Evolutionary conservation across 768 basidiomycete genomes (phyloP), one percentile per base, ranked within the genome.

Genomic region (Rhizopogon salebrosus): DNA sequence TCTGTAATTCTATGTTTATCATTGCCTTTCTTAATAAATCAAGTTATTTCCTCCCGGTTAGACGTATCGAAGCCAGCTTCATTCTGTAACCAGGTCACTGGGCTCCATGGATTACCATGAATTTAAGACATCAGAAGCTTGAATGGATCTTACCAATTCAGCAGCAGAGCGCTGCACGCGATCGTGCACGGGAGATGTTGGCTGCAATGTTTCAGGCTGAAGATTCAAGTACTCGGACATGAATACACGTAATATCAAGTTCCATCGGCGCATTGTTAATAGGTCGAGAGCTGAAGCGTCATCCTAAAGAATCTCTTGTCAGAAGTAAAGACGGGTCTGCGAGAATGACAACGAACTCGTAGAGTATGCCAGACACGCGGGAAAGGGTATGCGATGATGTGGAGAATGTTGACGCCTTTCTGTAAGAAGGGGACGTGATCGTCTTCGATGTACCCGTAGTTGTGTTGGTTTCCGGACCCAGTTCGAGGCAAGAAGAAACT

Each of bases 401-500:
- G 97, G 58, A 99, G 70, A 48, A 98, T 72, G 56, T 83, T 89
- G 14, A 98, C 93, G 2, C 97, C 97, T 56, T 75, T 71, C 35
- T 73, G 69, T 46, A 95, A 62, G 73, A 99, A 98, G 22, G 97
- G 97, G 38, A 92, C 68, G 61, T 99, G 97, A 69, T 99, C 97
- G 67, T 99, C 97, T 37, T 82, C 91, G 55, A 95, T 85, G 60
- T 83, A 80, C 3, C 82, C 83, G 18, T 69, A 64, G 54, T 75
- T 77, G 34, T 64, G 56, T 22, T 73, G 69, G 16, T 53, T 61
- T 1, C 64, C 65, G 1, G 59, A 62, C 14, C 58, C 56, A 5
- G 52, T 61, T 43, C 89, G 77, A 38, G 79, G 71, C 22, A 71
- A 61, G 71, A 95, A 94, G 68, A 85, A 95, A 58, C 85, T 87